Base-by-base conservation (phyloP, 2,329 filamentous ascomycete species). In the Apiospora malaysiana region DNA sequence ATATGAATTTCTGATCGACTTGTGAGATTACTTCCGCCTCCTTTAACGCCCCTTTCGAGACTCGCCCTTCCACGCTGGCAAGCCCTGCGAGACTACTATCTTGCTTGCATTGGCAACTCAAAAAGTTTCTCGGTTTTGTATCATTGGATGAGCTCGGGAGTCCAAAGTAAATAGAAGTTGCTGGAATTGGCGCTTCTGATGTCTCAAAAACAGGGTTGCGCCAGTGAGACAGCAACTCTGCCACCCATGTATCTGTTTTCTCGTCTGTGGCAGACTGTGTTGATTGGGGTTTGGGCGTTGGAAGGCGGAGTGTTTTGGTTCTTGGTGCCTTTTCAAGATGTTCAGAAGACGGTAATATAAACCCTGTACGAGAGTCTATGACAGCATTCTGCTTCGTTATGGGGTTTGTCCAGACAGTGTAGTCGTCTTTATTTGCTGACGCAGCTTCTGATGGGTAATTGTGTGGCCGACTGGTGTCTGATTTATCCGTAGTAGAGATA, bases 1-100 rank as follows among this genome's bases (percentile, higher is more conserved):
- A 82, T 21, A 99, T 92, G 78, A 97, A 99, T 79, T 99, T 99
- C 18, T 84, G 86, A 79, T 98, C 95, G 1, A 99, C 92, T 77
- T 99, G 96, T 0, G 90, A 87, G 56, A 99, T 87, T 0, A 97
- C 84, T 67, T 88, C 82, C 0, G 93, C 93, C 9, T 81, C 78
- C 1, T 80, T 78, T 10, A 98, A 82, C 0, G 86, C 86, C 5
- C 83, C 77, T 74, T 91, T 93, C 0, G 91, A 93, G 1, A 98
- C 80, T 14, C 84, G 83, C 0, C 85, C 82, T 42, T 80, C 78
- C 2, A 83, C 73, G 9, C 47, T 71, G 56, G 68, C 10, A 73
- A 80, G 8, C 59, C 76, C 66, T 66, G 77, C 68, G 10, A 63
- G 21, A n/a, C 27, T 63, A 40, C 32, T 63, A 18, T 40, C 51